Percentiles rank a stretch among this genome's conserved stretches.
Conservation (phyloP, 768 basidiomycete species). For the Cystobasidiopsis lactophilus region DNA sequence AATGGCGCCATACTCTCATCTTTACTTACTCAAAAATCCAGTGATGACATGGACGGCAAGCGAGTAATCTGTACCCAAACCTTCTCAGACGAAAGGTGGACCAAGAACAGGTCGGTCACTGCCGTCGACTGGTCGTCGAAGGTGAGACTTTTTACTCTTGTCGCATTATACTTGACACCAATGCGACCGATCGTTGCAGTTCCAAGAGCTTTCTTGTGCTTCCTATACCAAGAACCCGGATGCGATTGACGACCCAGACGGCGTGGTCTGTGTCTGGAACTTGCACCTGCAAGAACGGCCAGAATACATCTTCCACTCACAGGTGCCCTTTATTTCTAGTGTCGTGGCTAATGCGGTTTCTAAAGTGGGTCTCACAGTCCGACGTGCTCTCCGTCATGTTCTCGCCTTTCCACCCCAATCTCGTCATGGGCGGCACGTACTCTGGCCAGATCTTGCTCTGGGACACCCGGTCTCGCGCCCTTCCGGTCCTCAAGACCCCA, state of each 20-base stretch:
- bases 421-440: constrained; percentile 96
- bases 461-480: constrained; percentile 78
- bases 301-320: constrained; percentile 95
- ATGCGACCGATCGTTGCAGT: constrained; percentile 32
- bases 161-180: not conserved
- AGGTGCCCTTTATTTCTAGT: constrained; percentile 35
- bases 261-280: constrained; percentile 94
- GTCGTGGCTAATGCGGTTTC: constrained; percentile 1
- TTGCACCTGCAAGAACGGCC: constrained; percentile 81
- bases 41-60: constrained; percentile 75
- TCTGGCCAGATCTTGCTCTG: constrained; percentile 94
- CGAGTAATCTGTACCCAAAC: constrained; percentile 82
- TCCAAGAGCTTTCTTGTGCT: constrained; percentile 81
- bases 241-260: constrained; percentile 84
- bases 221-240: constrained; percentile 95
- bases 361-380: constrained; percentile 43
- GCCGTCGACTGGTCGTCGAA: constrained; percentile 97
- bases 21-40: no score
- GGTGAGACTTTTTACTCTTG: constrained; percentile 29
- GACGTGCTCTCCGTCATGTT: constrained; percentile 92
- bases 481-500: constrained; percentile 90
- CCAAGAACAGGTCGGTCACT: constrained; percentile 82
- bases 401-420: constrained; percentile 91
- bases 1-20: no score
- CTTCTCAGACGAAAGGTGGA: constrained; percentile 75